Percentiles rank a stretch among this genome's conserved stretches.
Evolutionary conservation across 2,329 filamentous ascomycete genomes (phyloP).

Genomic region (Coniochaeta hoffmannii): DNA sequence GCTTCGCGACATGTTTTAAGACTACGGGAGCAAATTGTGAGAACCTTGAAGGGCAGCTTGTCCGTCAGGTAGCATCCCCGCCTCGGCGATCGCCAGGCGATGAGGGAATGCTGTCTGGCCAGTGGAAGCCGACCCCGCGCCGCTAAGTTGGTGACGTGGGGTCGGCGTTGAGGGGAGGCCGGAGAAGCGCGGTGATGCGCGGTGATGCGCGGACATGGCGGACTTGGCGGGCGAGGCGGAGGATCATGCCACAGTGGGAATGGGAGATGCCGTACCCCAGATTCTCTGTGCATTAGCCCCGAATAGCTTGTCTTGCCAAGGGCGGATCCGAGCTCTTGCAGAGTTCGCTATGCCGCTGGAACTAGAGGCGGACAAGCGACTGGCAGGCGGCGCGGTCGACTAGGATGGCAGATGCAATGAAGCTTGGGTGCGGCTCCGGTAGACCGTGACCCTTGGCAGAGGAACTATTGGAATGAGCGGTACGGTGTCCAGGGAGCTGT

Average conservation of each 20-base stretch:
- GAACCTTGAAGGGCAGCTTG: background rate
- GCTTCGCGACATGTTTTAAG: background rate
- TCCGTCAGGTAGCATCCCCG: background rate
- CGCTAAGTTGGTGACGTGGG: background rate
- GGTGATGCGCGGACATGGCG: background rate
- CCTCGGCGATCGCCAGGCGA: background rate
- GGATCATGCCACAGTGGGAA: background rate
- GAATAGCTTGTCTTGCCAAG: no score
- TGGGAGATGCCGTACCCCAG: no score
- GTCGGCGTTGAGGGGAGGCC: background rate
- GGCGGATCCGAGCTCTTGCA: no score
- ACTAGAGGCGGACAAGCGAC: background rate
- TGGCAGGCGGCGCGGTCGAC: background rate
- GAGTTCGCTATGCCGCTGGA: no score
- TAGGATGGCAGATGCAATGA: background rate
- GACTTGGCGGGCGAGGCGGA: background rate
- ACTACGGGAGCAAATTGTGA: background rate
- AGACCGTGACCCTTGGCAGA: background rate
- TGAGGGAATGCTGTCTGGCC: background rate
- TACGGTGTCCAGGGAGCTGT: background rate
- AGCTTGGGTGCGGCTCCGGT: background rate
- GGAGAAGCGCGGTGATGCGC: background rate
- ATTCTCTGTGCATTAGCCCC: no score
- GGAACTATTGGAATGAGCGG: background rate
- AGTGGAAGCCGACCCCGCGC: background rate